Percentiles rank a stretch among this genome's conserved stretches.
These are phyloP conservation scores for Botryotinia calthae DNA, from an alignment of 2,329 filamentous ascomycete species.

Conservation along the genomic window DNA sequence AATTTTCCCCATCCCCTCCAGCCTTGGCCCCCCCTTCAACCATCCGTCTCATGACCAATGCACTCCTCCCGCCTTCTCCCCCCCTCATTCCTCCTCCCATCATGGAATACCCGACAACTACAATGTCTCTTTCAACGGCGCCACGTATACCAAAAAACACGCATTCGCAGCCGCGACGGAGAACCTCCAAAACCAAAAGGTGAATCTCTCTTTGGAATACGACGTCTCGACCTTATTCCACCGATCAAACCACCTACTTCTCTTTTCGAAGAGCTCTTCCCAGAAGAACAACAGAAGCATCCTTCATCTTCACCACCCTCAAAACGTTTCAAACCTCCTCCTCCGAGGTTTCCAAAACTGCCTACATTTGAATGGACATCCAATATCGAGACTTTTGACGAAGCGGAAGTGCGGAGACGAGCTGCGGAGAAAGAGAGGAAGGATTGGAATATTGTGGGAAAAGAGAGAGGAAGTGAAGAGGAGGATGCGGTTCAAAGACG, in stretches of 20 bases:
- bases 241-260: conserved; percentile 28
- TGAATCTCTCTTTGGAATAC: conserved; percentile 13
- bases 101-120: conserved; percentile 42
- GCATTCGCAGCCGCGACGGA: conserved; percentile 21
- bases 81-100: conserved; percentile 45
- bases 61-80: conserved; percentile 43
- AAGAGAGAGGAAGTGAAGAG: background rate
- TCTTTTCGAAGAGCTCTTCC: conserved; percentile 53
- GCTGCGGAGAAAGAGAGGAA: conserved; percentile 9
- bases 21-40: conserved; percentile 15
- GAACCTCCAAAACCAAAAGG: background rate
- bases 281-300: conserved; percentile 42
- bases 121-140: conserved; percentile 20
- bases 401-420: conserved; percentile 12
- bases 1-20: conserved; percentile 16
- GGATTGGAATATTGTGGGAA: conserved; percentile 7
- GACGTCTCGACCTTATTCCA: background rate
- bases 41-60: conserved; percentile 40
- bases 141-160: conserved; percentile 24
- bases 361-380: conserved; percentile 34
- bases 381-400: conserved; percentile 5
- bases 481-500: conserved; percentile 9
- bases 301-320: background rate
- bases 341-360: conserved; percentile 28
- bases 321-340: background rate